phyloP scores from a whole-genome alignment of 2,329 filamentous ascomycete species.

The Alternaria postmessia region DNA sequence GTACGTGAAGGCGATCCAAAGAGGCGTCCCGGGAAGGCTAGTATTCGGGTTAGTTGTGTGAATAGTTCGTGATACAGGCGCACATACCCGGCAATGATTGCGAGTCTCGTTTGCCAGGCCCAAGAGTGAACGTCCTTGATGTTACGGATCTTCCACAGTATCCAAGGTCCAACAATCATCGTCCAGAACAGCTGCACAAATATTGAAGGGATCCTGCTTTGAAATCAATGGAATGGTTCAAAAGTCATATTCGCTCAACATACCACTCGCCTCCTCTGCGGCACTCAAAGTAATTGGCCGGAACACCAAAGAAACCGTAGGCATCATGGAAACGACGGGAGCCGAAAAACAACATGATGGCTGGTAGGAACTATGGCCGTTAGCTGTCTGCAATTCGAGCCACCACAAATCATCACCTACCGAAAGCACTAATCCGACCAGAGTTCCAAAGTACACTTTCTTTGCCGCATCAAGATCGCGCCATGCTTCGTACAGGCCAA shows the following conservation, averaged over 20 bases:
- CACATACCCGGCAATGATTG: constrained; percentile 48
- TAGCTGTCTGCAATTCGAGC: constrained; percentile 12
- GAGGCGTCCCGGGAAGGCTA: constrained; percentile 48
- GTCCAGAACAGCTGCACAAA: constrained; percentile 50
- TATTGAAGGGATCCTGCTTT: constrained; percentile 46
- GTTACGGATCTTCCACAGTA: constrained; percentile 49
- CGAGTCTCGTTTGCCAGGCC: constrained; percentile 51
- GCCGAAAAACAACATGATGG: constrained; percentile 67
- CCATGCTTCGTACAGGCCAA: constrained; percentile 43
- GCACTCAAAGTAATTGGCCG: constrained; percentile 54
- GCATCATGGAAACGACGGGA: constrained; percentile 70
- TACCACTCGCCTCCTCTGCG: constrained; percentile 72
- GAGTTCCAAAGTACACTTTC: constrained; percentile 45
- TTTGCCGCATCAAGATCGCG: constrained; percentile 41
- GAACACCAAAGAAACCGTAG: constrained; percentile 63
- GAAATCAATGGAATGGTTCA: constrained; percentile 13
- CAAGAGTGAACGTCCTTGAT: constrained; percentile 50
- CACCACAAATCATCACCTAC: constrained; percentile 26
- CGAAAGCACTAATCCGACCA: constrained; percentile 40
- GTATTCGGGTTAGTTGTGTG: constrained; percentile 25
- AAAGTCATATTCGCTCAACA: constrained; percentile 8
- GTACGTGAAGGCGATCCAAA: constrained; percentile 51
- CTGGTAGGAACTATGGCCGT: constrained; percentile 62
- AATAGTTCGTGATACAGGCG: background rate
- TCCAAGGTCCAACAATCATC: constrained; percentile 47